Evolutionary conservation across 2,329 filamentous ascomycete genomes (phyloP), one percentile per base, ranked within the genome.

Genomic region (Sphaerulina populicola): DNA sequence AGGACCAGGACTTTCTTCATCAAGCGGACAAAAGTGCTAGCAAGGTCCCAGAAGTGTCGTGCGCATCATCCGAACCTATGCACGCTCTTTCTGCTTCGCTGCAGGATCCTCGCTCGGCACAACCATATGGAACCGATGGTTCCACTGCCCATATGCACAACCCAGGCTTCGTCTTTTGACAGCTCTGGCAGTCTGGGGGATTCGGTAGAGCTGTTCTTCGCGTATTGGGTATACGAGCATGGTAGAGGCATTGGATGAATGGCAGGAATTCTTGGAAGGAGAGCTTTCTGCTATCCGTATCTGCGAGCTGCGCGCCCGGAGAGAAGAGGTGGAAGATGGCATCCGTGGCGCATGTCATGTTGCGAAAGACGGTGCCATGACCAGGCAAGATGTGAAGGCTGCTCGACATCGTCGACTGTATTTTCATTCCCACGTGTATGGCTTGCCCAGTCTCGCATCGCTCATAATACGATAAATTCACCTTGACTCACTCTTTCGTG

Each of bases 21-120:
- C 43, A 52, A 37, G 38, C 52, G 15, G 49, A 36, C 14, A 60
- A 56, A 39, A 57, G 54, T 37, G 60, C 58, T 18, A 64, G 60
- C 54, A 65, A 65, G 53, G 54, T 66, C 42, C 52, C 57, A 15
- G 56, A 64, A 39, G 62, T 63, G 10, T 56, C 54, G 15, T 62
- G 59, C 23, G 49, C 47, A 11, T 54, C 56, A 3, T 39, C 51
- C 3, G 59, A 63, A 21, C 56, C 60, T 5, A 60, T 62, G 53
- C 52, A 55, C 38, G 53, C 55, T 36, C 37, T 64, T n/a, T 58
- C 58, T 29, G 5, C 23, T 2, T 27, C 23, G 23, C 59, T 56
- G 1, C 49, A 57, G 27, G 57, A 63, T 36, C 45, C 53, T 15
- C 52, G 60, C 18, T 57, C 58, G 66, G 52, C 56, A 61, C 35